Evolutionary conservation across 768 basidiomycete genomes (phyloP).

Genomic region (Kwoniella shandongensis): DNA sequence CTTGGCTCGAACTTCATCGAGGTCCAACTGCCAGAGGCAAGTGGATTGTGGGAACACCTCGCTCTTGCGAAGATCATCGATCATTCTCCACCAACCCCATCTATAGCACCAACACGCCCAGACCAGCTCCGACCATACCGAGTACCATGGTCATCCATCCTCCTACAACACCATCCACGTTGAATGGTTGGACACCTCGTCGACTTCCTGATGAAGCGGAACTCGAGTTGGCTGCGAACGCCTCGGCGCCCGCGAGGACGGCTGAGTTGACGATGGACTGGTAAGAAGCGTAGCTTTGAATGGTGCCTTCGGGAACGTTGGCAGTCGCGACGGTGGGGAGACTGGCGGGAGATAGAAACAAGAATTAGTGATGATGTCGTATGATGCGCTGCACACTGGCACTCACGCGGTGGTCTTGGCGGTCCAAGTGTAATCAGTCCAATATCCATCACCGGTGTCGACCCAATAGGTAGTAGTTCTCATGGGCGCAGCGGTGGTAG

Average conservation of each 20-base stretch:
- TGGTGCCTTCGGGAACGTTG: slow-evolving; percentile 37
- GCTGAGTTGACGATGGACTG: slow-evolving; percentile 38
- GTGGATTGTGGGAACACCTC: not conserved
- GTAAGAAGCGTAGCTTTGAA: slow-evolving; percentile 38
- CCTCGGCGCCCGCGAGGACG: slow-evolving; percentile 31
- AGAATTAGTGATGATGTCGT: not conserved
- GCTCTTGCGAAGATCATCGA: not conserved
- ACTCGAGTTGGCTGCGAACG: slow-evolving; percentile 9
- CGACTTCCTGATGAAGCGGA: not conserved
- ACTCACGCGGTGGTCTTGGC: slow-evolving; percentile 38
- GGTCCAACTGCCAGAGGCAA: no score
- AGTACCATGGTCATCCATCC: slow-evolving; percentile 21
- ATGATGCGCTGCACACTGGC: not conserved
- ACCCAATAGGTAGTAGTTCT: slow-evolving; percentile 32
- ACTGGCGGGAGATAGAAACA: slow-evolving; percentile 2
- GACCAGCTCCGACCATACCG: slow-evolving; percentile 18
- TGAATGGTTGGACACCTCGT: not conserved
- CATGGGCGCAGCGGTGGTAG: slow-evolving; percentile 13
- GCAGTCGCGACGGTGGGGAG: slow-evolving; percentile 39
- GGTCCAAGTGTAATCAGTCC: slow-evolving; percentile 38
- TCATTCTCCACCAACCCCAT: not conserved
- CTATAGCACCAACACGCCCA: slow-evolving; percentile 19
- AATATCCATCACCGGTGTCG: slow-evolving; percentile 37
- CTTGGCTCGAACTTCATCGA: no score
- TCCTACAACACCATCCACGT: slow-evolving; percentile 4